Percentiles rank a stretch among this genome's conserved stretches.
phyloP scores from a whole-genome alignment of 164 flowering plant genomes.

The Stephania japonica region DNA sequence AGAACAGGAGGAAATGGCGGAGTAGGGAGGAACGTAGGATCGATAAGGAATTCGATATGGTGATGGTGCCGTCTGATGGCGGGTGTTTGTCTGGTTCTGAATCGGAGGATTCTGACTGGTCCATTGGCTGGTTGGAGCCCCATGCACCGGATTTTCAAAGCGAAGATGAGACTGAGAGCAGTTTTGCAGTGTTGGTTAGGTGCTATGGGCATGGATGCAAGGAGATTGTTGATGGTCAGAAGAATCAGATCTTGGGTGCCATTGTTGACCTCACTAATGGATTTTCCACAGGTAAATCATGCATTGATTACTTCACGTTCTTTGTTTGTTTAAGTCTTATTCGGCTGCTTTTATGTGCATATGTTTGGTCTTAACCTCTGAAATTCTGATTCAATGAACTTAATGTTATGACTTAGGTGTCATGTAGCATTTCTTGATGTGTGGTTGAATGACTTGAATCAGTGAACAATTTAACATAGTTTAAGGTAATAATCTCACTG shows the following conservation, averaged over 20 bases:
- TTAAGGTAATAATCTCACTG: not conserved
- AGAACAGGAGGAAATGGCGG: conserved; percentile 60
- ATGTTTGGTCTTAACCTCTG: conserved; percentile 14
- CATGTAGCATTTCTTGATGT: not conserved
- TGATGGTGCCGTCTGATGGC: conserved; percentile 81
- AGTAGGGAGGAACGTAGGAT: conserved; percentile 64
- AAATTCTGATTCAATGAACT: not conserved
- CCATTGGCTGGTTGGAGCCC: conserved; percentile 90
- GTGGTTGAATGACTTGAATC: not conserved
- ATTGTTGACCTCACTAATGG: conserved; percentile 38
- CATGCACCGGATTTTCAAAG: conserved; percentile 72
- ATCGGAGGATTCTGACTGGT: conserved; percentile 88
- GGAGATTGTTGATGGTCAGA: conserved; percentile 28
- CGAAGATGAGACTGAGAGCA: conserved; percentile 54
- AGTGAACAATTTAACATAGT: not conserved
- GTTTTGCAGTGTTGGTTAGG: conserved; percentile 84
- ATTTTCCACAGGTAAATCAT: conserved; percentile 47
- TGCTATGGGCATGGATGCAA: conserved; percentile 54
- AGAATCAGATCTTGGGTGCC: conserved; percentile 37
- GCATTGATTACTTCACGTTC: not conserved
- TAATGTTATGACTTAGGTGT: not conserved
- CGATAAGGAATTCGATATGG: conserved; percentile 71
- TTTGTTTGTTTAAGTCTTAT: not conserved
- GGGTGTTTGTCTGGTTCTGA: conserved; percentile 77
- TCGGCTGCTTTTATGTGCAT: conserved; percentile 18